Percentiles rank a stretch among this genome's conserved stretches.
phyloP scores from a whole-genome alignment of 2,329 filamentous ascomycete genomes.

The Penicillium crustosum region DNA sequence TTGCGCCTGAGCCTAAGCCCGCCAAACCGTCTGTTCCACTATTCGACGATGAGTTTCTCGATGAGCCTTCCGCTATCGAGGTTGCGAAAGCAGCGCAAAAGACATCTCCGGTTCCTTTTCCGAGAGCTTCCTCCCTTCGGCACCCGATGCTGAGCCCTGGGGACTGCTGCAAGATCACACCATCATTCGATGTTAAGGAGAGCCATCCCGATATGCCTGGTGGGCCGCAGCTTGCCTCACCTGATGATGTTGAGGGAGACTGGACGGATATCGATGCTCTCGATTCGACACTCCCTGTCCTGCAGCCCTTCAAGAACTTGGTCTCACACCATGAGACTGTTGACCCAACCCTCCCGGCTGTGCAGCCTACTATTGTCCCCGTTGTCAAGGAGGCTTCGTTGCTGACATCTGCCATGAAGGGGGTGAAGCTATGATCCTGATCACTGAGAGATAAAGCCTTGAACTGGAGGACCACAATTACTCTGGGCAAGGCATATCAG shows the following conservation, averaged over 20 bases:
- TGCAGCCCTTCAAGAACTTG: conserved; percentile 2
- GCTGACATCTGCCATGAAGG: conserved; percentile 1
- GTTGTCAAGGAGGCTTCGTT: neutral
- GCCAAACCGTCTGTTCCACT: neutral
- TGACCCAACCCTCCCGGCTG: neutral
- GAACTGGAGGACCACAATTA: neutral
- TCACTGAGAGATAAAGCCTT: neutral
- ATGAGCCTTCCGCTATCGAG: neutral
- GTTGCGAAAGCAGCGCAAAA: neutral
- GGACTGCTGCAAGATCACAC: neutral
- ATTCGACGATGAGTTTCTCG: conserved; percentile 6
- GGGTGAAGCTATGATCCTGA: neutral
- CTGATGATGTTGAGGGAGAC: conserved; percentile 1
- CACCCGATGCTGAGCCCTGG: neutral
- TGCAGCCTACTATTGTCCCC: neutral
- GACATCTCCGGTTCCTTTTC: neutral
- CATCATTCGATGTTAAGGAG: neutral
- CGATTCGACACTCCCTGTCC: conserved; percentile 2
- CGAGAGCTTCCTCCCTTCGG: conserved; percentile 3
- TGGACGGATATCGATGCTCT: conserved; percentile 8
- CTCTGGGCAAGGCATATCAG: neutral
- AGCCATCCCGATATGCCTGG: neutral
- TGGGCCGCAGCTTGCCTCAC: neutral
- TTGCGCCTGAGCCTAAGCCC: conserved; percentile 6
- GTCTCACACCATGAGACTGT: neutral